Evolutionary conservation across 352 stramenopile genomes (phyloP).

Genomic region (Phytophthora aleatoria): DNA sequence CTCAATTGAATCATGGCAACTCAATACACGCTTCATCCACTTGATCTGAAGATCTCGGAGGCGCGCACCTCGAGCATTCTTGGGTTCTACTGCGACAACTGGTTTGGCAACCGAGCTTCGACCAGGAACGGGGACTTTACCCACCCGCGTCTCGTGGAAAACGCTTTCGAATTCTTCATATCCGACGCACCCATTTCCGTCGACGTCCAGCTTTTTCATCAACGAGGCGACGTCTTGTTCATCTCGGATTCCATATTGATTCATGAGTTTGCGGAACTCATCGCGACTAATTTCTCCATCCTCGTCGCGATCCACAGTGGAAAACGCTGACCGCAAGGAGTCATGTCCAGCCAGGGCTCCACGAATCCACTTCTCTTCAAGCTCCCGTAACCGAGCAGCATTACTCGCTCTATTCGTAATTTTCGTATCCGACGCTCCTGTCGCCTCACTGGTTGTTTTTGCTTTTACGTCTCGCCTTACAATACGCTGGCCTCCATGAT

Average conservation of each 20-base stretch:
- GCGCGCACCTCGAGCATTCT: slow-evolving; percentile 32
- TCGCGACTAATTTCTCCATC: slow-evolving; percentile 48
- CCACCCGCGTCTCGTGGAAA: slow-evolving; percentile 50
- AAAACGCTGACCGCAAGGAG: slow-evolving; percentile 46
- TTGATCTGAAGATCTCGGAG: slow-evolving; percentile 60
- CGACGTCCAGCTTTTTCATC: slow-evolving; percentile 51
- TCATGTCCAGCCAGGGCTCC: slow-evolving; percentile 36
- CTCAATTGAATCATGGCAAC: slow-evolving; percentile 64
- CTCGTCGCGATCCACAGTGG: slow-evolving; percentile 47
- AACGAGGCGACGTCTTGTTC: slow-evolving; percentile 49
- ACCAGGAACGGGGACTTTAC: slow-evolving; percentile 10
- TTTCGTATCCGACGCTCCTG: background rate
- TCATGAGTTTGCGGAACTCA: slow-evolving; percentile 56
- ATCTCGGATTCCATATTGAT: slow-evolving; percentile 49
- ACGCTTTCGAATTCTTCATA: slow-evolving; percentile 70
- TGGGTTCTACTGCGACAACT: slow-evolving; percentile 23
- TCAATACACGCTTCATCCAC: slow-evolving; percentile 65
- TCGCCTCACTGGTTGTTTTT: background rate
- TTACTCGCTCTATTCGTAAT: slow-evolving; percentile 12
- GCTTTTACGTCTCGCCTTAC: background rate
- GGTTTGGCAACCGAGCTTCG: slow-evolving; percentile 12
- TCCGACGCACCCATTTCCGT: slow-evolving; percentile 52
- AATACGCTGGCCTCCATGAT: background rate
- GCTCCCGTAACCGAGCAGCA: slow-evolving; percentile 30
- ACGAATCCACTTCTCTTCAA: slow-evolving; percentile 62